Percentiles rank a stretch among this genome's conserved stretches.
These are phyloP conservation scores for Hanseniaspora lachancei DNA, from an alignment of 805 yeast species.

Conservation along the genomic window DNA sequence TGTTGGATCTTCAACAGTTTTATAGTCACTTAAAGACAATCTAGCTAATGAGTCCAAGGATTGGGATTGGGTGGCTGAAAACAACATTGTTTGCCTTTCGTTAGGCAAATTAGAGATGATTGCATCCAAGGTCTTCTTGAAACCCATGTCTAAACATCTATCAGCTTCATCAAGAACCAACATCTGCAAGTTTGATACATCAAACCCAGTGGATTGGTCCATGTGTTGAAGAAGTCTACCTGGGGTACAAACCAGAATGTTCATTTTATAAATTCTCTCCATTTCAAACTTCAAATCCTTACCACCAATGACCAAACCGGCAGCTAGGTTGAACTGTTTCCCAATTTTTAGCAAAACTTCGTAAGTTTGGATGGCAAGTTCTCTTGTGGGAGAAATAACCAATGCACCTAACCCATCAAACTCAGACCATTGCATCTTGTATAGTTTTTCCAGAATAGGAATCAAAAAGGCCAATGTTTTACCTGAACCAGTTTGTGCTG, in stretches of 20 bases:
- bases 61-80: conserved; percentile 83
- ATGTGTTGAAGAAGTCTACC: conserved; percentile 82
- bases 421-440: conserved; percentile 62
- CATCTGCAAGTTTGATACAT: conserved; percentile 58
- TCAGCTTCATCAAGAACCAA: conserved; percentile 86
- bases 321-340: conserved; percentile 57
- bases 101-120: conserved; percentile 67
- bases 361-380: conserved; percentile 78
- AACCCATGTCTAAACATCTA: conserved; percentile 86
- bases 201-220: conserved; percentile 78
- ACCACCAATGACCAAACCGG: conserved; percentile 89
- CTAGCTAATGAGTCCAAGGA: conserved; percentile 73
- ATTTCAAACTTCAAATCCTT: conserved; percentile 72
- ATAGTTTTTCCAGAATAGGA: conserved; percentile 62
- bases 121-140: conserved; percentile 67
- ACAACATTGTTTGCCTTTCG: conserved; percentile 68
- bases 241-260: conserved; percentile 81
- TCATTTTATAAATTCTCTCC: conserved; percentile 65
- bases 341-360: conserved; percentile 80
- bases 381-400: conserved; percentile 85
- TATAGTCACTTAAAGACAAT: conserved; percentile 35
- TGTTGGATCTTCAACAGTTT: conserved; percentile 36
- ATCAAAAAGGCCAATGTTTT: conserved; percentile 77
- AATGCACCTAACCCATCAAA: conserved; percentile 81
- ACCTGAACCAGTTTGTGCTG: conserved; percentile 78